A percentile compares a stretch with the other conserved stretches of the same genome.
These are phyloP conservation scores for Hibiscus syriacus DNA, from an alignment of 345 rosid genomes.

Conservation along the genomic window DNA sequence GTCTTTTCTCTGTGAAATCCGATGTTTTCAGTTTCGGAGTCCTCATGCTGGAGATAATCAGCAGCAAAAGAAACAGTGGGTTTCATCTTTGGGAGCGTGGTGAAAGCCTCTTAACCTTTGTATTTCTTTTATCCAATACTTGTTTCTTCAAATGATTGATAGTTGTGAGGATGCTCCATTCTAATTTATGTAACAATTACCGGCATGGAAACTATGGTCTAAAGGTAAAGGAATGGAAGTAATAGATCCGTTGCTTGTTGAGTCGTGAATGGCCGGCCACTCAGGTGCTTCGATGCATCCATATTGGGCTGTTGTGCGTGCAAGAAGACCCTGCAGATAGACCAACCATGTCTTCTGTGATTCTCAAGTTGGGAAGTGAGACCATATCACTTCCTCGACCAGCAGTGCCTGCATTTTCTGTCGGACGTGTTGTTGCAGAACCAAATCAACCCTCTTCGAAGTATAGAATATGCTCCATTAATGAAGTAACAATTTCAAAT, in stretches of 20 bases:
- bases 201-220: slow-evolving; percentile 28
- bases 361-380: slow-evolving; percentile 22
- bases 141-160: neutral
- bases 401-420: slow-evolving; percentile 19
- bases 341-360: slow-evolving; percentile 13
- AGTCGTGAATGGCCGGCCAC: neutral
- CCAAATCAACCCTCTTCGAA: neutral
- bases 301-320: slow-evolving; percentile 15
- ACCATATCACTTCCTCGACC: slow-evolving; percentile 18
- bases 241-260: neutral
- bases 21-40: slow-evolving; percentile 45
- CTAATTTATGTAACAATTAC: neutral
- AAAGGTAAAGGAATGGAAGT: slow-evolving; percentile 7
- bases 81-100: slow-evolving; percentile 21
- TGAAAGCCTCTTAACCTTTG: slow-evolving; percentile 24
- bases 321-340: slow-evolving; percentile 16
- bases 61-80: slow-evolving; percentile 25
- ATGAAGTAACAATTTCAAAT: slow-evolving; percentile 9
- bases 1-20: slow-evolving; percentile 29
- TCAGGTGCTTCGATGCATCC: slow-evolving; percentile 17
- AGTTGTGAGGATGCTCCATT: neutral
- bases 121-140: slow-evolving; percentile 8
- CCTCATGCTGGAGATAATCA: slow-evolving; percentile 31
- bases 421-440: slow-evolving; percentile 5
- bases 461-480: neutral